Conservation (phyloP, 441 rosid species). For the Croton setiger region DNA sequence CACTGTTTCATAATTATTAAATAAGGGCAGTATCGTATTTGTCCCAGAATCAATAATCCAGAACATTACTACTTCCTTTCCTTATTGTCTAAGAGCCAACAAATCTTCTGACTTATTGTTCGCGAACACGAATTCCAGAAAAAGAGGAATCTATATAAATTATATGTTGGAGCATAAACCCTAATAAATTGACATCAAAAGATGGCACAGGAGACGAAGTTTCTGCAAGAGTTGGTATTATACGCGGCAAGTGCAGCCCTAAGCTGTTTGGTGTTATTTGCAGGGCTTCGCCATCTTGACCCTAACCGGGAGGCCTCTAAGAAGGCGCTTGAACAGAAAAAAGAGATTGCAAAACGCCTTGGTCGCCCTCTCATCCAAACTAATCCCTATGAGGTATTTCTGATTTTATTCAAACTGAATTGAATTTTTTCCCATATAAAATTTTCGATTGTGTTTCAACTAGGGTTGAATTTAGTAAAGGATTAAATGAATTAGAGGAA, state of each 20-base stretch:
- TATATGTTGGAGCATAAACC: neutral
- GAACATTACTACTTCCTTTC: neutral
- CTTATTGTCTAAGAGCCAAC: neutral
- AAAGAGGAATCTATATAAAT: neutral
- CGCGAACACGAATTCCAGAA: neutral
- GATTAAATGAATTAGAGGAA: too few species aligned
- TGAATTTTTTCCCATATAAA: neutral
- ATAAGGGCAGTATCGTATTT: neutral
- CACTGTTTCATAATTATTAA: neutral
- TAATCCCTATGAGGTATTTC: conserved; percentile 70
- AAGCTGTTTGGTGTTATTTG: conserved; percentile 77
- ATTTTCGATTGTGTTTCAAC: neutral
- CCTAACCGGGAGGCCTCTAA: conserved; percentile 86
- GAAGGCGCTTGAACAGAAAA: conserved; percentile 85
- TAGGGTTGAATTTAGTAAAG: neutral
- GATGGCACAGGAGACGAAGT: conserved; percentile 71
- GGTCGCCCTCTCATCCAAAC: conserved; percentile 89
- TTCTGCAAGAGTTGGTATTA: conserved; percentile 64
- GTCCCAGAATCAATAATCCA: neutral
- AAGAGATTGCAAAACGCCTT: conserved; percentile 78
- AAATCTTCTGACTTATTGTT: neutral
- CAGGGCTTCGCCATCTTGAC: conserved; percentile 77
- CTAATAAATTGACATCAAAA: neutral
- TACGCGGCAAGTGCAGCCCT: conserved; percentile 96
- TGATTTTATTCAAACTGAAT: too few species aligned